Evolutionary conservation across 83 land plant species (phyloP), one percentile per base, ranked within the genome.

Genomic region (Thuja plicata): DNA sequence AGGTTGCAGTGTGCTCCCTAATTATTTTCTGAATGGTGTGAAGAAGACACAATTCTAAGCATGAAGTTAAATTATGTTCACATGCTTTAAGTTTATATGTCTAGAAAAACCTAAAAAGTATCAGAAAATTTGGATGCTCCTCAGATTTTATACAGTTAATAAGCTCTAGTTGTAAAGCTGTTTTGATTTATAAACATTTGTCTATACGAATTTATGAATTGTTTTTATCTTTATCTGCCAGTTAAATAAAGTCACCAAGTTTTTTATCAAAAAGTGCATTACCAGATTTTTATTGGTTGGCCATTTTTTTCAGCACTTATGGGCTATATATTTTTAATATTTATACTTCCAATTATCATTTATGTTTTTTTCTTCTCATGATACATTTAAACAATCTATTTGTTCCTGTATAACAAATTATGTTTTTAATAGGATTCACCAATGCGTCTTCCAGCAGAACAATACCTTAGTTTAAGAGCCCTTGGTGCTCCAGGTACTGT

Each of bases 401-500:
- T 34, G 13, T 35, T 27, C 73, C 30, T 8, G 2, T 27, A 7
- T 66, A 66, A 27, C 73, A 66, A 27, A 66, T 66, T 27, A 9
- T 76, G 40, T 6, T 76, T 76, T 76, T 34, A 81, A 71, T 93
- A 98, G 98, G 95, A 92, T 88, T 96, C 99, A 81, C 92, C 95
- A 38, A 96, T 98, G 97, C 92, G 95, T 2, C 17, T 85, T 43
- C 98, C 99, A 83, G 96, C 99, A 87, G 92, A 93, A 74, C 91
- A 94, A 34, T 98, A 94, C 94, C 92, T 98, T 86, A 60, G 91
- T 32, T 32, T 95, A 41, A 91, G 99, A 84, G 98, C 98, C n/a
- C 93, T 96, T 92, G 99, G 97, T 92, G 96, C 99, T 88, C 98
- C 98, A 88, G 94, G 97, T 80, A 93, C 94, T 70, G 97, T 98